Evolutionary conservation across 768 basidiomycete genomes (phyloP), one percentile per base, ranked within the genome.

Genomic region (Lentinula edodes): DNA sequence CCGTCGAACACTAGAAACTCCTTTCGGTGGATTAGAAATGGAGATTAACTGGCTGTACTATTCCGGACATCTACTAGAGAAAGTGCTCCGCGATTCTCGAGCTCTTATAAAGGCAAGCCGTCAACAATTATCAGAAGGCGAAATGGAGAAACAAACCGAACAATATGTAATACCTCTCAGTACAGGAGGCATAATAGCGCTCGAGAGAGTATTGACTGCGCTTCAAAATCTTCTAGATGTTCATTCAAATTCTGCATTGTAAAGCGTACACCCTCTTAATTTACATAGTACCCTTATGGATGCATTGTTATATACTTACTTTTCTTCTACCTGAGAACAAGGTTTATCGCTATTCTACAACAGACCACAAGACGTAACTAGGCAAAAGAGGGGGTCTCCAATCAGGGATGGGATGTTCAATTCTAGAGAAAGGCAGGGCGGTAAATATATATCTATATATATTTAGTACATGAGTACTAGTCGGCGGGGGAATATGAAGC

Each of bases 1-100:
- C 53, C 87, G 89, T n/a, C 87, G 91, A 16, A 94, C 94, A 12
- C 83, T 95, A 34, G 90, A 93, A 74, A 77, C 88, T 32, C 91
- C 93, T 20, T 82, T 86, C 4, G 81, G 85, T 41, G 83, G 86
- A 7, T 74, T 97, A 32, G 88, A 89, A 62, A 65, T 75, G 4
- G 95, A 95, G 72, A 81, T 97, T 59, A 74, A 73, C 20, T 86
- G 87, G 80, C 74, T 93, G 62, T 97, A 95, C 72, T 79, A 84
- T 72, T 76, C 77, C 36, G 75, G 80, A 57, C 81, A 83, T 39
- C 83, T 83, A 58, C 81, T 95, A 53, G 77, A 80, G 62, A 90
- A 89, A 72, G 86, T 93, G 43, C 75, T 95, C 12, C 66, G 70
- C 5, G 84, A 87, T 66, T 85, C 90, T 5, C 79, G 80, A 58